Percentiles rank a stretch among this genome's conserved stretches.
These are phyloP conservation scores for Yarrowia phangngaensis DNA, from an alignment of 805 yeast species.

Conservation along the genomic window DNA sequence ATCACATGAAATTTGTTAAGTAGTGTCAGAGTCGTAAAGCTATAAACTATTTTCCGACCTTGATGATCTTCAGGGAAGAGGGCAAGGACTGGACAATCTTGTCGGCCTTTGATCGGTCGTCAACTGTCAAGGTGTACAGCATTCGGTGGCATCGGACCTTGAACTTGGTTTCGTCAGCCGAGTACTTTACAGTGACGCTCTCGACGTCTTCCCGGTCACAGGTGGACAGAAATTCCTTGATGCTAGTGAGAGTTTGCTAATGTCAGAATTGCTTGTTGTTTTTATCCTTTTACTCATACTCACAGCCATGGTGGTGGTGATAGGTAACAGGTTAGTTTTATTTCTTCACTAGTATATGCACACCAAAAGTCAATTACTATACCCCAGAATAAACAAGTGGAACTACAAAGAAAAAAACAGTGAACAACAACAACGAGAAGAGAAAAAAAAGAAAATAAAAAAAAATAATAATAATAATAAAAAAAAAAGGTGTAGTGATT, in stretches of 20 bases:
- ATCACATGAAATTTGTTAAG: constrained; percentile 4
- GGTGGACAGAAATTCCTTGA: constrained; percentile 95
- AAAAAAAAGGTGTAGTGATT: too few species aligned
- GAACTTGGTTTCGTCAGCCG: constrained; percentile 95
- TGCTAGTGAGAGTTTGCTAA: constrained; percentile 81
- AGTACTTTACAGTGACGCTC: constrained; percentile 90
- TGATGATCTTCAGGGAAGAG: constrained; percentile 49
- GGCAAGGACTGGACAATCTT: constrained; percentile 97
- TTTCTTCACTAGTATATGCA: too few species aligned
- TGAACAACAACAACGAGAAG: too few species aligned
- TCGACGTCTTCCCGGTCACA: constrained; percentile 81
- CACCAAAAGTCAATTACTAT: too few species aligned
- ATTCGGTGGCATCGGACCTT: constrained; percentile 95
- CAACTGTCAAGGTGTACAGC: constrained; percentile 92
- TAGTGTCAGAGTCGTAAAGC: constrained; percentile 30
- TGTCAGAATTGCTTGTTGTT: background rate
- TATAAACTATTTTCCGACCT: constrained; percentile 34
- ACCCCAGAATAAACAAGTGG: too few species aligned
- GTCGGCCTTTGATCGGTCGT: constrained; percentile 95
- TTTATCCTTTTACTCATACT: background rate
- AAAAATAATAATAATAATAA: too few species aligned
- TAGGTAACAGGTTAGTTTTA: too few species aligned
- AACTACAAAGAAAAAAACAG: too few species aligned
- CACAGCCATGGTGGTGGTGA: too few species aligned
- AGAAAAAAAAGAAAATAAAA: too few species aligned